Conservation (phyloP, 2,329 filamentous ascomycete species). For the Curvularia verruculosa region DNA sequence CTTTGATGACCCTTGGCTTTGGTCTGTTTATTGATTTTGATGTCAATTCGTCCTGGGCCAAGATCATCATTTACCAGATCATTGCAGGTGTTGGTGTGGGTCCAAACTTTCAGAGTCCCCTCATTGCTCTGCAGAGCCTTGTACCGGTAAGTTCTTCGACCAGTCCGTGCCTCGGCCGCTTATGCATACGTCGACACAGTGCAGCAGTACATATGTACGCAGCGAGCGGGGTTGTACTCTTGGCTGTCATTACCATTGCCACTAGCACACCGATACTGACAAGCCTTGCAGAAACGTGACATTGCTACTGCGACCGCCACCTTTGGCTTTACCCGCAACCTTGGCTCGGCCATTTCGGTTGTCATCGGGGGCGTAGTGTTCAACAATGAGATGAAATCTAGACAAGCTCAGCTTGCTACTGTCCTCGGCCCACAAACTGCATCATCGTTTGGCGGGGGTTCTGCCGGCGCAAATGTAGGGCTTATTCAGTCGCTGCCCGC, state of each 20-base stretch:
- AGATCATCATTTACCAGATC: conserved; percentile 50
- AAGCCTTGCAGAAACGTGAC: conserved; percentile 54
- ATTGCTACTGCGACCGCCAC: conserved; percentile 72
- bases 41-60: conserved; percentile 44
- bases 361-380: conserved; percentile 81
- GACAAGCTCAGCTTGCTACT: conserved; percentile 56
- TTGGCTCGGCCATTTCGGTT: conserved; percentile 71
- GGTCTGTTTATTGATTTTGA: conserved; percentile 48
- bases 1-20: conserved; percentile 48
- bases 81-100: conserved; percentile 58
- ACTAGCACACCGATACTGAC: conserved; percentile 21
- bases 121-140: conserved; percentile 71
- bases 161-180: conserved; percentile 1
- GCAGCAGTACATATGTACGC: neutral
- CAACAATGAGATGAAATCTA: conserved; percentile 72
- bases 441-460: conserved; percentile 61
- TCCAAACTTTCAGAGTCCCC: conserved; percentile 71
- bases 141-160: conserved; percentile 52
- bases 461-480: conserved; percentile 66
- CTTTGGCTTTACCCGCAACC: conserved; percentile 70
- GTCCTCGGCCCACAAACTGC: conserved; percentile 61
- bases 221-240: conserved; percentile 6
- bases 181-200: neutral
- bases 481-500: conserved; percentile 61
- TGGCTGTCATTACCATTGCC: conserved; percentile 1